Percentiles rank a stretch among this genome's conserved stretches.
Evolutionary conservation across 2,329 filamentous ascomycete species (phyloP).

Genomic region (Calycina herbarum): DNA sequence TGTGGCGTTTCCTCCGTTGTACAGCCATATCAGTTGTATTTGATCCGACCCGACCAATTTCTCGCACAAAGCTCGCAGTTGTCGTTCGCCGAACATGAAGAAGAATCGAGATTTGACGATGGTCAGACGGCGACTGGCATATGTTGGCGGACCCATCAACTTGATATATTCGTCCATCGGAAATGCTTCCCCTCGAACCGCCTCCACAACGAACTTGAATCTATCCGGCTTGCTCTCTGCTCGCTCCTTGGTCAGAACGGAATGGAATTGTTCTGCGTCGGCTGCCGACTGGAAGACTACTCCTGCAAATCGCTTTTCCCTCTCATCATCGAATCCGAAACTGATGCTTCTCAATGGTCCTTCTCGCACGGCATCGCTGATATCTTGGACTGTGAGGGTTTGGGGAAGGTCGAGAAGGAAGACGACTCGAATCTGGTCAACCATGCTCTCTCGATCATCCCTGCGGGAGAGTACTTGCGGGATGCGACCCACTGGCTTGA

Average conservation of each 20-base stretch:
- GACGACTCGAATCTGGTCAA: conserved; percentile 31
- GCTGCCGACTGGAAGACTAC: conserved; percentile 34
- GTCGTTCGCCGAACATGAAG: conserved; percentile 30
- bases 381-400: conserved; percentile 27
- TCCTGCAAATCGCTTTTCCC: conserved; percentile 26
- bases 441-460: conserved; percentile 19
- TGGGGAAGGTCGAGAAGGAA: conserved; percentile 33
- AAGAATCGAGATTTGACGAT: conserved; percentile 37
- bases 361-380: conserved; percentile 34
- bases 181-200: conserved; percentile 28
- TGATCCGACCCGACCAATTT: conserved; percentile 29
- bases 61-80: conserved; percentile 28
- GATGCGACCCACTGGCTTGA: conserved; percentile 22
- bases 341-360: conserved; percentile 33
- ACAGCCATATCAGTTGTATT: conserved; percentile 34
- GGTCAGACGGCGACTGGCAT: conserved; percentile 34
- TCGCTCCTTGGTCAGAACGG: conserved; percentile 25
- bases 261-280: conserved; percentile 29
- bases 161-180: conserved; percentile 28
- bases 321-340: conserved; percentile 30
- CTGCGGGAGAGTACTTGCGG: conserved; percentile 15
- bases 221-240: conserved; percentile 21
- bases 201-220: conserved; percentile 33
- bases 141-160: conserved; percentile 28
- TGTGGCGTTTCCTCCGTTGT: conserved; percentile 38